These are phyloP conservation scores for Epichloe elymi DNA, from an alignment of 2,329 filamentous ascomycete species.

Conservation along the genomic window DNA sequence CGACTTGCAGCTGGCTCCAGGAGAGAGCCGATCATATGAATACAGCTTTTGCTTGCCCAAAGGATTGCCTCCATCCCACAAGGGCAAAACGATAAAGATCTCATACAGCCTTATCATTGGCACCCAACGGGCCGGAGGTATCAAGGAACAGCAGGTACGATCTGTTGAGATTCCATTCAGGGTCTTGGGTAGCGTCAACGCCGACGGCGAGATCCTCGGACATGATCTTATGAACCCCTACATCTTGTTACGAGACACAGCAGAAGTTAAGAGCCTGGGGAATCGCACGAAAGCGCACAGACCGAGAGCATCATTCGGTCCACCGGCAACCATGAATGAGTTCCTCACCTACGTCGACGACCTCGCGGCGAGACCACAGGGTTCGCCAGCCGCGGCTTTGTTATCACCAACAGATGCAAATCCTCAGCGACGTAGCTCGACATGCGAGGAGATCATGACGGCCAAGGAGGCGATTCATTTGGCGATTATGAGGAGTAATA, in stretches of 20 bases:
- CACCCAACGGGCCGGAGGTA: slow-evolving; percentile 71
- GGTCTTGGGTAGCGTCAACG: slow-evolving; percentile 84
- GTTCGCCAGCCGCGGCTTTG: slow-evolving; percentile 44
- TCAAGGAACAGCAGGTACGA: slow-evolving; percentile 69
- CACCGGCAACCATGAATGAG: slow-evolving; percentile 40
- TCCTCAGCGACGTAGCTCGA: slow-evolving; percentile 41
- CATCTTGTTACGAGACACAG: slow-evolving; percentile 74
- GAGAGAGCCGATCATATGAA: slow-evolving; percentile 76
- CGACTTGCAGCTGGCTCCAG: slow-evolving; percentile 73
- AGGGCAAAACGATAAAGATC: slow-evolving; percentile 88
- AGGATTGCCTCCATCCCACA: slow-evolving; percentile 81
- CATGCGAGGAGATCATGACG: slow-evolving; percentile 42
- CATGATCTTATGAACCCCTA: slow-evolving; percentile 94
- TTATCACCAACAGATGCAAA: slow-evolving; percentile 56
- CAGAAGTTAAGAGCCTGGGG: slow-evolving; percentile 41
- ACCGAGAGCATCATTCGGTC: slow-evolving; percentile 15
- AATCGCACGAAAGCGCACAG: slow-evolving; percentile 15
- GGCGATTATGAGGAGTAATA: slow-evolving; percentile 73
- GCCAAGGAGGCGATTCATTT: slow-evolving; percentile 83
- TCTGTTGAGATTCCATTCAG: slow-evolving; percentile 90
- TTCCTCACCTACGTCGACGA: slow-evolving; percentile 70
- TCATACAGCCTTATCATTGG: slow-evolving; percentile 83
- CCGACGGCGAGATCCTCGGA: slow-evolving; percentile 73
- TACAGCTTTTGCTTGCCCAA: slow-evolving; percentile 78
- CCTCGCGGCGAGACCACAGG: slow-evolving; percentile 47